These are phyloP conservation scores for Chaetomium strumarium DNA, from an alignment of 2,329 filamentous ascomycete species.

Conservation along the genomic window DNA sequence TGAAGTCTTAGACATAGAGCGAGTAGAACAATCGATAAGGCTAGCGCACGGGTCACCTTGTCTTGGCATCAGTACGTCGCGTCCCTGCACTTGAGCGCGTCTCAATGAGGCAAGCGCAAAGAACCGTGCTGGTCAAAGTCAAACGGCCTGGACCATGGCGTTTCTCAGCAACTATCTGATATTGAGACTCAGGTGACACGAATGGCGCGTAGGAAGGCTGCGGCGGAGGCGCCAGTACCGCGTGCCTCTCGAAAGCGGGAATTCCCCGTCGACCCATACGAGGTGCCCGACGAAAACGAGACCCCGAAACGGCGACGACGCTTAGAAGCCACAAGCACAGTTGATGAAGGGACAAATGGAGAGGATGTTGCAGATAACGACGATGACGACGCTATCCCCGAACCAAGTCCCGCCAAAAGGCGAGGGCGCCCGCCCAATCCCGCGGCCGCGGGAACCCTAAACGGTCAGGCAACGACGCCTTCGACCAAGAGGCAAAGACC, in stretches of 20 bases:
- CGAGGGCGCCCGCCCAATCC: conserved; percentile 24
- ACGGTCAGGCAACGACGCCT: conserved; percentile 33
- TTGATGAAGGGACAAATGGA: conserved; percentile 1
- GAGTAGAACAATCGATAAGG: too few species aligned
- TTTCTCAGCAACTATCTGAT: not conserved
- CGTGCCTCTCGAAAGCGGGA: conserved; percentile 17
- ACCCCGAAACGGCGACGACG: conserved; percentile 18
- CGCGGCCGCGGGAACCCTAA: conserved; percentile 17
- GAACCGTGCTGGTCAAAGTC: not conserved
- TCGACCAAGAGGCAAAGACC: conserved; percentile 30
- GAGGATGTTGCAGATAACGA: not conserved
- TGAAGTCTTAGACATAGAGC: too few species aligned
- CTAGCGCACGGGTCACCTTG: conserved; percentile 16
- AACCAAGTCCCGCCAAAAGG: conserved; percentile 31
- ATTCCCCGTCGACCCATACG: conserved; percentile 22
- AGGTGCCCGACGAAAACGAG: conserved; percentile 22
- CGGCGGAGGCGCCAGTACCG: conserved; percentile 9
- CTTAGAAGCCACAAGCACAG: conserved; percentile 1
- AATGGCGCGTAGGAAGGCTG: conserved; percentile 20
- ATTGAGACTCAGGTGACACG: not conserved
- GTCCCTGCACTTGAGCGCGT: conserved; percentile 13
- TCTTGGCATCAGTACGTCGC: not conserved
- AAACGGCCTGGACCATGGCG: not conserved
- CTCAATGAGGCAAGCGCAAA: conserved; percentile 7
- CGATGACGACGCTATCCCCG: conserved; percentile 8